phyloP scores from a whole-genome alignment of 495 filamentous ascomycete genomes.

The Penicillium steckii region DNA sequence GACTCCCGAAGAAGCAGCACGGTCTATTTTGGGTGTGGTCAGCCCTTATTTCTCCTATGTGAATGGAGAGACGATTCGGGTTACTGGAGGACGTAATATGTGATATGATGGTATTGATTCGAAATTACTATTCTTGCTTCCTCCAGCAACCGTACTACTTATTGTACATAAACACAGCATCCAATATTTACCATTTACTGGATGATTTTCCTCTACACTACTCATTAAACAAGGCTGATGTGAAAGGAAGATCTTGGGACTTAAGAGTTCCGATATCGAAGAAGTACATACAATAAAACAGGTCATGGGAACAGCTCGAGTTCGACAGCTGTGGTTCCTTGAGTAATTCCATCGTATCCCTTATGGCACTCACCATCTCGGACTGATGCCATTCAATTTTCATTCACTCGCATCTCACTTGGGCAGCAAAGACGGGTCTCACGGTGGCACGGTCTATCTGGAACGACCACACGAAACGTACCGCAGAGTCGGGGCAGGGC shows the following conservation, averaged over 20 bases:
- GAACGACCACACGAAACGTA: constrained; percentile 9
- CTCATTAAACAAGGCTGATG: no score
- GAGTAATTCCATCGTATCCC: not conserved
- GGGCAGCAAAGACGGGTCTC: constrained; percentile 15
- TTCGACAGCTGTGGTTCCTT: not conserved
- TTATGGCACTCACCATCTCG: not conserved
- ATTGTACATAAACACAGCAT: no score
- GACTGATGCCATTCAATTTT: constrained; percentile 6
- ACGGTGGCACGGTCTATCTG: constrained; percentile 3
- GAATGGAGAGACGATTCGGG: constrained; percentile 78
- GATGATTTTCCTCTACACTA: no score
- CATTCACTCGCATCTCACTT: constrained; percentile 13
- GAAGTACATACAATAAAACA: not conserved
- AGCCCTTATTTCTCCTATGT: constrained; percentile 81
- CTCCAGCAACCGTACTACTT: no score
- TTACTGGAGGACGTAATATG: constrained; percentile 83
- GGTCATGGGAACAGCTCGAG: not conserved
- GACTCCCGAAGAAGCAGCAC: constrained; percentile 74
- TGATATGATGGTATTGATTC: constrained; percentile 30
- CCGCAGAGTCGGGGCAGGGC: constrained; percentile 8
- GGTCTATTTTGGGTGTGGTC: constrained; percentile 73
- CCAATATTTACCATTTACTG: no score
- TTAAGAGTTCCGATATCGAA: not conserved
- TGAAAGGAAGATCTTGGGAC: no score
- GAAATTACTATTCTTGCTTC: not conserved